A percentile compares a stretch with the other conserved stretches of the same genome.
Conservation (phyloP, 805 yeast genomes). For the Lipomyces sp. region DNA sequence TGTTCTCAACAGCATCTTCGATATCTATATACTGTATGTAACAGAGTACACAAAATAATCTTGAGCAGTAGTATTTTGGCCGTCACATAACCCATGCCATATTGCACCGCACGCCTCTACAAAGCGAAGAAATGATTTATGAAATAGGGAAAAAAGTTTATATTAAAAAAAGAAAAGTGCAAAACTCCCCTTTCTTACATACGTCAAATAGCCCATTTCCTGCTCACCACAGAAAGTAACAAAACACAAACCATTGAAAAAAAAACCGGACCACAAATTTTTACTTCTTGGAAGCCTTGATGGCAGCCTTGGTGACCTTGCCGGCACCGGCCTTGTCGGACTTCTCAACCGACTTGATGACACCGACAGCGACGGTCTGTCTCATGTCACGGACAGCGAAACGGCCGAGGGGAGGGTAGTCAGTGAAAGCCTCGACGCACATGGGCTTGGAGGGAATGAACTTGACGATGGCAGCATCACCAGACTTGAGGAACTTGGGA, state of each 20-base stretch:
- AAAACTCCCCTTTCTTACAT: slow-evolving; percentile 5
- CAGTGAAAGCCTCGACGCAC: slow-evolving; percentile 91
- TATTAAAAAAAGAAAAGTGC: not conserved
- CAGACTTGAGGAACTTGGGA: slow-evolving; percentile 93
- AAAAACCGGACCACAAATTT: slow-evolving; percentile 4
- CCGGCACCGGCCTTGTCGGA: slow-evolving; percentile 76
- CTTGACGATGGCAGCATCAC: slow-evolving; percentile 93
- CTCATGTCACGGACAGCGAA: slow-evolving; percentile 99
- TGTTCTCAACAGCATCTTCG: too few species aligned
- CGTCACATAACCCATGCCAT: too few species aligned
- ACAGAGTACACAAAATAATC: too few species aligned
- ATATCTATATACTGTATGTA: too few species aligned
- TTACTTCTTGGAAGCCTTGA: slow-evolving; percentile 75
- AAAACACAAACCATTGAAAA: slow-evolving; percentile 8
- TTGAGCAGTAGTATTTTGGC: too few species aligned
- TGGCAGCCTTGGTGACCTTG: slow-evolving; percentile 96
- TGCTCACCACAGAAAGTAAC: not conserved
- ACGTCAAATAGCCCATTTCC: slow-evolving; percentile 1
- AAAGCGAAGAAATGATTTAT: not conserved
- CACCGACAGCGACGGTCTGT: slow-evolving; percentile 99
- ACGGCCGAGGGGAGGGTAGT: slow-evolving; percentile 97
- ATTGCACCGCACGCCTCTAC: too few species aligned
- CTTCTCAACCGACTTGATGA: slow-evolving; percentile 92
- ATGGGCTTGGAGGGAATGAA: slow-evolving; percentile 86
- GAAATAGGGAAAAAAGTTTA: not conserved